Evolutionary conservation across 495 filamentous ascomycete genomes (phyloP).

Genomic region (Daldinia caldariorum): DNA sequence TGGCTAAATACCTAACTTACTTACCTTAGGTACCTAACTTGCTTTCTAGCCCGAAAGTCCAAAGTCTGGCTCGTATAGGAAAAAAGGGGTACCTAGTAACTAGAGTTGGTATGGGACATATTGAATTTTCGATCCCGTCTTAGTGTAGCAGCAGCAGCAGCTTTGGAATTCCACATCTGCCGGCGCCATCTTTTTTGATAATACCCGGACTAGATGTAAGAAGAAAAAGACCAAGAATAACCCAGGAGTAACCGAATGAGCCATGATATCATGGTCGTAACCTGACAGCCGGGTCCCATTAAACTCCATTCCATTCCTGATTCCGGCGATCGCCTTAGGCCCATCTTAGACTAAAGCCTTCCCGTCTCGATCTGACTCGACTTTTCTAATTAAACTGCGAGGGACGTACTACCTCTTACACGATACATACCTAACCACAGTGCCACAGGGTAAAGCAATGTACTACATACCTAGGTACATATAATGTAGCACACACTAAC

Average conservation of each 20-base stretch:
- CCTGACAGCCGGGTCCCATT: slow-evolving; percentile 31
- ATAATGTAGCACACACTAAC: no score
- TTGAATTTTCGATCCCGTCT: not conserved
- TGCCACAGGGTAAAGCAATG: no score
- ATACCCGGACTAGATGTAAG: not conserved
- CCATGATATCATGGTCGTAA: slow-evolving; percentile 39
- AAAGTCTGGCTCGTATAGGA: not conserved
- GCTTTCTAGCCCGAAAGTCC: not conserved
- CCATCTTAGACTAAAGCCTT: slow-evolving; percentile 30
- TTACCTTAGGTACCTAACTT: no score
- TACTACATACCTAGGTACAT: no score
- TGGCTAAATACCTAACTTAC: no score
- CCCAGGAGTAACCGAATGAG: slow-evolving; percentile 19
- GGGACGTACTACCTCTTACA: slow-evolving; percentile 11
- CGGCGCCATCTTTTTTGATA: slow-evolving; percentile 26
- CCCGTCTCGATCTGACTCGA: slow-evolving; percentile 27
- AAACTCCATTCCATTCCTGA: slow-evolving; percentile 28
- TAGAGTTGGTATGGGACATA: not conserved
- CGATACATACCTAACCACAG: no score
- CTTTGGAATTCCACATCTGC: slow-evolving; percentile 29
- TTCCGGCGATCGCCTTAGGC: slow-evolving; percentile 30
- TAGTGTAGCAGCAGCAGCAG: not conserved
- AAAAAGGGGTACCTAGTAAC: slow-evolving; percentile 18
- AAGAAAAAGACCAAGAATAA: slow-evolving; percentile 2
- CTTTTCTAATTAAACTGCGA: slow-evolving; percentile 36